These are phyloP conservation scores for Pezicula rhizophila DNA, from an alignment of 2,329 filamentous ascomycete genomes.

Conservation along the genomic window DNA sequence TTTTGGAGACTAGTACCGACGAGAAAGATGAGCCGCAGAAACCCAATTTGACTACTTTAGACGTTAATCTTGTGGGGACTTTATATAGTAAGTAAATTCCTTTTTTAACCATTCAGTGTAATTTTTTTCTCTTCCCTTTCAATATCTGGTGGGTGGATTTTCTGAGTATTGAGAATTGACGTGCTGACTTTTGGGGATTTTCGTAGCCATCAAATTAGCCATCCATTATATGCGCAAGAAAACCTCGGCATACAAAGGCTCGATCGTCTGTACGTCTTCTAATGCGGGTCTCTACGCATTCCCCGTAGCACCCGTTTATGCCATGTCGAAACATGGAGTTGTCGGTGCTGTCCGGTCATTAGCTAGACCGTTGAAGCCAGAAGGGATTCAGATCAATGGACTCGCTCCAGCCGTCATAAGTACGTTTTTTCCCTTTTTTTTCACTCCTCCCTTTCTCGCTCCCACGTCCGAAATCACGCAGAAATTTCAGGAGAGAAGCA, in stretches of 20 bases:
- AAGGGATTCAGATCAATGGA: slow-evolving; percentile 44
- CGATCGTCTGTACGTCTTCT: slow-evolving; percentile 46
- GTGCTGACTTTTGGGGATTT: not conserved
- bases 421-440: slow-evolving; percentile 23
- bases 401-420: slow-evolving; percentile 44
- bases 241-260: slow-evolving; percentile 16
- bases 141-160: too few species aligned
- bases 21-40: slow-evolving; percentile 6
- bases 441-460: not conserved
- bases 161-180: too few species aligned
- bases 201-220: slow-evolving; percentile 40
- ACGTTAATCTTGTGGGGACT: slow-evolving; percentile 19
- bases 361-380: slow-evolving; percentile 30
- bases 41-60: slow-evolving; percentile 17
- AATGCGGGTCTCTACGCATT: slow-evolving; percentile 48
- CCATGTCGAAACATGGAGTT: slow-evolving; percentile 40
- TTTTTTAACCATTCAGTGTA: too few species aligned
- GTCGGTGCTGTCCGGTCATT: slow-evolving; percentile 45
- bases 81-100: slow-evolving; percentile 14
- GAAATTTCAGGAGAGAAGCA: too few species aligned
- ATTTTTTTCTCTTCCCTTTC: too few species aligned
- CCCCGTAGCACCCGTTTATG: slow-evolving; percentile 43
- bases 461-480: too few species aligned
- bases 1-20: slow-evolving; percentile 8
- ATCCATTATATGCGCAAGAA: slow-evolving; percentile 45